Percentiles rank a stretch among this genome's conserved stretches.
These are phyloP conservation scores for Pleurozium schreberi DNA, from an alignment of 225 moss, liverwort and hornwort species.

Conservation along the genomic window DNA sequence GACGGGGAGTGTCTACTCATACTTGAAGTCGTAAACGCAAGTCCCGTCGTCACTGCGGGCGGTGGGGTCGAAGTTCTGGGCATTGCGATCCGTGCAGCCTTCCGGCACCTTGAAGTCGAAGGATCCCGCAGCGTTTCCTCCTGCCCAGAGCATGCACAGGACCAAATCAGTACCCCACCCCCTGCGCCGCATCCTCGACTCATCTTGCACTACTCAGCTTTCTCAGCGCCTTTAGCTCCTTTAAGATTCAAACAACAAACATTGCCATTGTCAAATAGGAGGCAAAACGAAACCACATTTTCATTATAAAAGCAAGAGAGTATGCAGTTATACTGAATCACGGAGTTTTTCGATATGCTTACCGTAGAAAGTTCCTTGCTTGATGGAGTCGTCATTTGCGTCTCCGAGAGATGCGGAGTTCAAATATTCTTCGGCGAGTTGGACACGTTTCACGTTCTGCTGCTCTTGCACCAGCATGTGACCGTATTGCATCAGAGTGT, in stretches of 20 bases:
- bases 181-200: neutral
- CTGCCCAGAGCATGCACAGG: slow-evolving; percentile 10
- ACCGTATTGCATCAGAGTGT: slow-evolving; percentile 58
- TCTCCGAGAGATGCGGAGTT: slow-evolving; percentile 42
- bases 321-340: neutral
- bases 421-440: slow-evolving; percentile 72
- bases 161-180: slow-evolving; percentile 20
- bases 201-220: neutral
- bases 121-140: slow-evolving; percentile 45
- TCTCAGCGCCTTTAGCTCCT: neutral
- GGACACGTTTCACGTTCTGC: slow-evolving; percentile 90
- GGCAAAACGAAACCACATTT: neutral
- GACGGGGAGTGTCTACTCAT: neutral
- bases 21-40: slow-evolving; percentile 65
- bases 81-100: slow-evolving; percentile 54
- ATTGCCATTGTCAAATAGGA: neutral
- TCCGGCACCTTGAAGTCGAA: slow-evolving; percentile 20
- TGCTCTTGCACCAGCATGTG: slow-evolving; percentile 77
- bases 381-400: slow-evolving; percentile 53
- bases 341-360: neutral
- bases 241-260: neutral
- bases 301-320: neutral
- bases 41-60: slow-evolving; percentile 69
- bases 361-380: slow-evolving; percentile 59
- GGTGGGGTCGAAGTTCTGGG: slow-evolving; percentile 57